Percentiles rank a stretch among this genome's conserved stretches.
phyloP scores from a whole-genome alignment of 805 yeast species.

The Martiniozyma abietophila region DNA sequence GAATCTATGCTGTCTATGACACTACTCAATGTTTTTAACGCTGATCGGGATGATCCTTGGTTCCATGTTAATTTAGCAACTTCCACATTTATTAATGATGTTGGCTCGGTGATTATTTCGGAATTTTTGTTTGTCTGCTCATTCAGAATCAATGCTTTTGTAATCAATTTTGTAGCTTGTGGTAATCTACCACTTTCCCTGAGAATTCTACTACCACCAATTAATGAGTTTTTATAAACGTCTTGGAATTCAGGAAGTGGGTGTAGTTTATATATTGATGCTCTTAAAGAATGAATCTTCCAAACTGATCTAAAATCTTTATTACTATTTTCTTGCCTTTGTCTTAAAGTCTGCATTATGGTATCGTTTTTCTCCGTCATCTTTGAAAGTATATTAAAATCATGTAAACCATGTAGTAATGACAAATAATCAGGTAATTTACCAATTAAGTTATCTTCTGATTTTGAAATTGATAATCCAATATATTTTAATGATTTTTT shows the following conservation, averaged over 20 bases:
- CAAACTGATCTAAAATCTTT: slow-evolving; percentile 36
- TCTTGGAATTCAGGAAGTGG: slow-evolving; percentile 17
- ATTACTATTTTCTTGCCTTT: slow-evolving; percentile 19
- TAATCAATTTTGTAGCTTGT: slow-evolving; percentile 58
- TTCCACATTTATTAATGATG: slow-evolving; percentile 49
- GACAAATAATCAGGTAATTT: slow-evolving; percentile 40
- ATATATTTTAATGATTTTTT: slow-evolving; percentile 45
- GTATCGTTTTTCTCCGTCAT: slow-evolving; percentile 12
- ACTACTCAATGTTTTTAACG: slow-evolving; percentile 53
- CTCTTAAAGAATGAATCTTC: slow-evolving; percentile 37
- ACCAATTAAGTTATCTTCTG: slow-evolving; percentile 41
- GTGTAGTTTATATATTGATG: slow-evolving; percentile 26
- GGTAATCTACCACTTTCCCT: slow-evolving; percentile 62
- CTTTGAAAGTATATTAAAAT: slow-evolving; percentile 35
- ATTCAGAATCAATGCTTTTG: slow-evolving; percentile 45
- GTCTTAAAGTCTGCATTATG: slow-evolving; percentile 13
- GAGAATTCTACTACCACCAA: slow-evolving; percentile 54
- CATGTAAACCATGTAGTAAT: slow-evolving; percentile 52
- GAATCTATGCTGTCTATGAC: slow-evolving; percentile 19
- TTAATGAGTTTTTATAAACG: slow-evolving; percentile 41
- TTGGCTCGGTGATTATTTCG: slow-evolving; percentile 6
- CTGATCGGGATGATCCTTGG: slow-evolving; percentile 80
- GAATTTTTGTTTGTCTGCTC: slow-evolving; percentile 17
- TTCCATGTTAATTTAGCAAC: slow-evolving; percentile 81
- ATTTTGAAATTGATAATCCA: slow-evolving; percentile 48